Base-by-base conservation (phyloP, 768 basidiomycete species). In the Dacryopinax primogenitus region DNA sequence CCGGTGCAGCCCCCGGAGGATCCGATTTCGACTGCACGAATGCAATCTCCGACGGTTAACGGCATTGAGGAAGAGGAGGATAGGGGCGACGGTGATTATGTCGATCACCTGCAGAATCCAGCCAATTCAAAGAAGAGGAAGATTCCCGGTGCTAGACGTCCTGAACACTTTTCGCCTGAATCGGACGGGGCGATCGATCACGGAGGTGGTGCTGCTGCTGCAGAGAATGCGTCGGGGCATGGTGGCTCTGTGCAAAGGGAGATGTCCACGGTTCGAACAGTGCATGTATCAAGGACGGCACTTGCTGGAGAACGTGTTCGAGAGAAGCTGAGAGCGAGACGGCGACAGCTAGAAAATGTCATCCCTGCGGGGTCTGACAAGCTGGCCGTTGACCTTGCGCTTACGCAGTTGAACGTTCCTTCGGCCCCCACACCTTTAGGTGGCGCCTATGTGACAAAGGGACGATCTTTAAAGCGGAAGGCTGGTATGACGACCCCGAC, bases 51-150 rank as follows among this genome's bases (percentile, higher is more conserved):
- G 3, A 30, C 30, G 15, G 45, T n/a, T 16, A 47, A 9, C 44
- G 64, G 37, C 1, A 36, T 28, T 7, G 65, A 66, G 33, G 80
- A 81, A 64, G 82, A 82, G 37, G 83, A 84, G 51, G 81, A 81
- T 68, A 77, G 79, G 33, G 81, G 76, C 11, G 84, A 83, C 68
- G 83, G 79, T 23, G 87, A 87, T 71, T 85, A 84, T 68, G 71
- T 80, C 16, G 86, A 89, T 72, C 85, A 87, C 69, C 74, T 85
- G 33, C 84, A 82, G 67, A 88, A 89, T 68, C 88, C 85, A 1
- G 86, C 86, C 7, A 92, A 92, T 70, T 87, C 88, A 61, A 92
- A 92, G 82, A 92, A 92, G 77, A 80, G 90, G 61, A 92, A 92
- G 73, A 89, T 92, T 1, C 90, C 90, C 0, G 88, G 73, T 72